These are phyloP conservation scores for Lepidium sativum DNA, from an alignment of 345 rosid genomes.

Conservation along the genomic window DNA sequence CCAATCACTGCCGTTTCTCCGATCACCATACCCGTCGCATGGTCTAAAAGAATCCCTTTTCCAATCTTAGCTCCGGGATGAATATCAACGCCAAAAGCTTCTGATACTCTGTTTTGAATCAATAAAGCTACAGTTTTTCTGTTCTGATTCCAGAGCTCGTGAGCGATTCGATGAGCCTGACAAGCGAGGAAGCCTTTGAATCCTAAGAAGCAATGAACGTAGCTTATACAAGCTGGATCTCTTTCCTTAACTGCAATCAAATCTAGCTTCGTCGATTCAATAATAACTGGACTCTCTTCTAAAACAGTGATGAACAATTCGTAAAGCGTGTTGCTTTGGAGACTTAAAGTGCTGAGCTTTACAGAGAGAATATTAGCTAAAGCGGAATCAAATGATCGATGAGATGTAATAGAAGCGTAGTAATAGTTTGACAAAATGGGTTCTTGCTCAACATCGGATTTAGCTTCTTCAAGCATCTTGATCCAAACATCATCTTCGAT, in stretches of 20 bases:
- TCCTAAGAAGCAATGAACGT: constrained; percentile 60
- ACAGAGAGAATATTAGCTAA: constrained; percentile 57
- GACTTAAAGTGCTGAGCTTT: constrained; percentile 49
- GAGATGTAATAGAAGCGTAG: constrained; percentile 48
- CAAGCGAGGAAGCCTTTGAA: constrained; percentile 75
- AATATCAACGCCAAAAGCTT: constrained; percentile 61
- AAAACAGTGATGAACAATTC: constrained; percentile 52
- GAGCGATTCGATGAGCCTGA: constrained; percentile 75
- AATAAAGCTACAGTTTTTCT: constrained; percentile 51
- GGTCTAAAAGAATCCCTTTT: constrained; percentile 62
- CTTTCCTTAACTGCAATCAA: constrained; percentile 58
- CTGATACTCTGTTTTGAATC: constrained; percentile 72
- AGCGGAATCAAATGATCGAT: constrained; percentile 46
- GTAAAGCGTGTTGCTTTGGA: constrained; percentile 41
- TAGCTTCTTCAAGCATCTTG: constrained; percentile 61
- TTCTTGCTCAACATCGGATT: constrained; percentile 49
- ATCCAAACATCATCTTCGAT: constrained; percentile 40
- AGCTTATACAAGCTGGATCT: constrained; percentile 79
- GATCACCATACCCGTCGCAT: constrained; percentile 69
- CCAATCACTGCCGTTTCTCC: constrained; percentile 96
- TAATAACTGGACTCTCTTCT: constrained; percentile 38
- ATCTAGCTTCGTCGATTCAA: constrained; percentile 48
- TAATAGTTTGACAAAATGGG: constrained; percentile 60
- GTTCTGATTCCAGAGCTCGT: constrained; percentile 58
- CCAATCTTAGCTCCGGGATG: constrained; percentile 90